Evolutionary conservation across 2,329 filamentous ascomycete genomes (phyloP), one percentile per base, ranked within the genome.

Genomic region (Lecanosticta acicola): DNA sequence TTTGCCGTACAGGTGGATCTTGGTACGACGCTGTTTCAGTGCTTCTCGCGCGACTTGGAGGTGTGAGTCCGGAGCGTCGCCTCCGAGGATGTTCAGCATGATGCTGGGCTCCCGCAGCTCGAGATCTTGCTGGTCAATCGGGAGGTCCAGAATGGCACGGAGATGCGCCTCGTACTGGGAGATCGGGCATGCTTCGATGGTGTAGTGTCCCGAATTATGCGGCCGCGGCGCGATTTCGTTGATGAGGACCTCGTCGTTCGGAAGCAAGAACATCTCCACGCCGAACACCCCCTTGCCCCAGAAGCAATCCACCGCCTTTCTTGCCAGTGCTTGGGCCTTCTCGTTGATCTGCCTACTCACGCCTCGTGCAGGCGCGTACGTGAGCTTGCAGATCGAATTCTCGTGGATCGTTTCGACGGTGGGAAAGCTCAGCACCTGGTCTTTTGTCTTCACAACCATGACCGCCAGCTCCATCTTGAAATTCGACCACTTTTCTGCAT

Each of bases 151-250:
- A 51, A 98, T 91, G 1, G 91, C 82, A 49, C 84, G 80, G 8
- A 97, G 79, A 63, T 98, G 90, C 1, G 88, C 85, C 65, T 93
- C 88, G 68, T 87, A 98, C 68, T 98, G 93, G 0, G 89, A 95
- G 49, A 91, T 80, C 0, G 83, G 82, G 39, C 93, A 87, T 3
- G 87, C 87, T 71, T 98, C 91, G 54, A 97, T 97, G 2, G 87
- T 94, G 69, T 90, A 91, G 68, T 97, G 93, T 0, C 93, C 93
- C 0, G 87, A 94, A 71, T 96, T 96, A 70, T 96, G 90, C 41
- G 80, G 79, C 32, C 87, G 77, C 10, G 87, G 87, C 0, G 87
- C 87, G 53, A 94, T 84, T 68, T 95, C 89, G 66, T 94, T 95
- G 58, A 96, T 77, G 47, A 94, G 70, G 1, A 95, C 75, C 1